Evolutionary conservation across 495 filamentous ascomycete species (phyloP), one percentile per base, ranked within the genome.

Genomic region (Podospora bellae-mahoneyi): DNA sequence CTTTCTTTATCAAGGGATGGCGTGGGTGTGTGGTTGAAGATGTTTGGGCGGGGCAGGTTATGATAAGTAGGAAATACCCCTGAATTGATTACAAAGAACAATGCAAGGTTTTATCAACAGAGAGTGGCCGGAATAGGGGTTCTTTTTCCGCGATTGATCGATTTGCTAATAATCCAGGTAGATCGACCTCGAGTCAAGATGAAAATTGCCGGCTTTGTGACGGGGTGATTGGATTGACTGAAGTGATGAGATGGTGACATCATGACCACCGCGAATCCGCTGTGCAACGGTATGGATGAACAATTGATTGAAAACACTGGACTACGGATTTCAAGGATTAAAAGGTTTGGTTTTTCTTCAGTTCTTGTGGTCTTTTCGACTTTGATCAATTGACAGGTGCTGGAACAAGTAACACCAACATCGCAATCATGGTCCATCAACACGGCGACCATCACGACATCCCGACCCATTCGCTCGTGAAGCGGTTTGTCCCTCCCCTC

Each of bases 371-470:
- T 16, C 2, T 10, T 9, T 10, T 48, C 2, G 9, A 48, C 39
- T 48, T 48, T 48, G 39, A 16, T 9, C 9, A 18, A 6, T 48
- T 48, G 39, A 48, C 9, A 48, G 15, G 2, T 6, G 9, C 5
- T 0, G 39, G 6, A 48, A 16, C 39, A 1, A 23, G 23, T 23
- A 48, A 48, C 15, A 48, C 9, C 39, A 48, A 13, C 30, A 16
- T 13, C 39, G 39, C 39, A 48, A 48, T 18, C n/a, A 82, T 83
- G 81, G 81, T 80, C 59, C 72, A 78, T 19, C 82, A 84, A 69
- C 77, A 80, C 70, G 79, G 80, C 44, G 75, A 84, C 54, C 69
- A 81, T 44, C 73, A 77, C 60, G 68, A 83, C 55, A 81, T 85
- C 66, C 83, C 83, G 5, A 9, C 78, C 7, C 77, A 83, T 59